A percentile compares a stretch with the other conserved stretches of the same genome.
These are phyloP conservation scores for Debaryomycetaceae sp. DNA, from an alignment of 1,139 yeast species.

Conservation along the genomic window DNA sequence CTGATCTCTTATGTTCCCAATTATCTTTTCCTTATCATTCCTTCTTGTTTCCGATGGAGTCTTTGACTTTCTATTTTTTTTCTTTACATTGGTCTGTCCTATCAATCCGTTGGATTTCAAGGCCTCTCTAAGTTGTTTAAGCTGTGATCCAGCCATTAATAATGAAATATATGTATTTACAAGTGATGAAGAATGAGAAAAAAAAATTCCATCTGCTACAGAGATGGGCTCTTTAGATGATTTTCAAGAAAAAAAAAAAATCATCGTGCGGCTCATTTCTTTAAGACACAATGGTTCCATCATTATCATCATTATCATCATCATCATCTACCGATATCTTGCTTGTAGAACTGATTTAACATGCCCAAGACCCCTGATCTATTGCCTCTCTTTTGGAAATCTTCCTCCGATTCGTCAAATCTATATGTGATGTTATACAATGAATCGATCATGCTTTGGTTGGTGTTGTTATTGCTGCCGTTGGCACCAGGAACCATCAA, in stretches of 20 bases:
- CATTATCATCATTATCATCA: too few species aligned
- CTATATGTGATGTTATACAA: slow-evolving; percentile 29
- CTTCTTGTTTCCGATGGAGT: slow-evolving; percentile 68
- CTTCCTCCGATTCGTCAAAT: slow-evolving; percentile 34
- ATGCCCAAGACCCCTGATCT: slow-evolving; percentile 76
- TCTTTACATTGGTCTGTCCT: slow-evolving; percentile 70
- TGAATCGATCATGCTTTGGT: slow-evolving; percentile 22
- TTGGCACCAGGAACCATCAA: slow-evolving; percentile 5
- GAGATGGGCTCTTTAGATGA: not conserved
- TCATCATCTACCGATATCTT: slow-evolving; percentile 34
- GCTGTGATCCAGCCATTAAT: slow-evolving; percentile 84
- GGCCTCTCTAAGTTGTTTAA: slow-evolving; percentile 76
- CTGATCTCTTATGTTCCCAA: slow-evolving; percentile 67
- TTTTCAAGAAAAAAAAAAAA: slow-evolving; percentile 2
- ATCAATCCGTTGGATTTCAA: slow-evolving; percentile 75
- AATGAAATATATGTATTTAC: not conserved
- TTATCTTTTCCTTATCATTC: slow-evolving; percentile 56
- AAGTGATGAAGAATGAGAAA: not conserved
- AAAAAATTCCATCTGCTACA: not conserved
- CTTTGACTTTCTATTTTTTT: slow-evolving; percentile 50
- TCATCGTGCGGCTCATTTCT: slow-evolving; percentile 11
- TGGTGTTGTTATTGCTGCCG: slow-evolving; percentile 6
- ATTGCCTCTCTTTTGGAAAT: slow-evolving; percentile 20
- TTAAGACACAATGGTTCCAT: slow-evolving; percentile 7
- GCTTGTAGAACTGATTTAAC: slow-evolving; percentile 78